A percentile compares a stretch with the other conserved stretches of the same genome.
phyloP scores from a whole-genome alignment of 1,284 basidiomycete species.

The Fomes fomentarius region DNA sequence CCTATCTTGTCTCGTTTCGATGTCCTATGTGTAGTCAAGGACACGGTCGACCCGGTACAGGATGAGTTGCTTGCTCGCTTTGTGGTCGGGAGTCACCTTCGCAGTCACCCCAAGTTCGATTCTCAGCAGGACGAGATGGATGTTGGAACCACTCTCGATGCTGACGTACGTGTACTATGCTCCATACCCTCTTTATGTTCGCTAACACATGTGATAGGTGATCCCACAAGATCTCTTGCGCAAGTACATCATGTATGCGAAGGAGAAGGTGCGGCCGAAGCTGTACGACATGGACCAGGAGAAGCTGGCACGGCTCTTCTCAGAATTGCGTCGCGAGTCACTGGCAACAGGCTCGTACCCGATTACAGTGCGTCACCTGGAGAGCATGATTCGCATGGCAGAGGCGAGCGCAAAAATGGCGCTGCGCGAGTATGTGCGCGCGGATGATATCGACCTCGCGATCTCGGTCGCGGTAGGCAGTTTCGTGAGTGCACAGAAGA shows the following conservation, averaged over 20 bases:
- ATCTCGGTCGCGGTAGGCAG: constrained; percentile 95
- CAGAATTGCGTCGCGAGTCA: constrained; percentile 96
- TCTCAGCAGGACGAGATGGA: constrained; percentile 85
- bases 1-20: constrained; percentile 99
- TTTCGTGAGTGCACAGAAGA: constrained; percentile 97
- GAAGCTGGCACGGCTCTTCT: constrained; percentile 92
- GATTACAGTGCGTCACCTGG: constrained; percentile 96
- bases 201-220: constrained; percentile 57
- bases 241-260: constrained; percentile 99
- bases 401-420: constrained; percentile 99
- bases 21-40: constrained; percentile 97
- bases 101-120: constrained; percentile 94
- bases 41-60: constrained; percentile 94
- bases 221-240: constrained; percentile 97
- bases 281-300: constrained; percentile 95
- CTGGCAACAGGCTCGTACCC: constrained; percentile 97
- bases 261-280: constrained; percentile 91
- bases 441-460: constrained; percentile 96
- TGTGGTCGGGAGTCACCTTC: constrained; percentile 93
- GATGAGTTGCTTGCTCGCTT: constrained; percentile 97
- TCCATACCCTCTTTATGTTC: neutral
- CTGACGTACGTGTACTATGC: constrained; percentile 69
- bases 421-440: constrained; percentile 92
- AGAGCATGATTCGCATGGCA: constrained; percentile 99
- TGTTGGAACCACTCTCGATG: constrained; percentile 88